Percentiles rank a stretch among this genome's conserved stretches.
Evolutionary conservation across 164 flowering plant genomes (phyloP).

Genomic region (Chloranthus sessilifolius): DNA sequence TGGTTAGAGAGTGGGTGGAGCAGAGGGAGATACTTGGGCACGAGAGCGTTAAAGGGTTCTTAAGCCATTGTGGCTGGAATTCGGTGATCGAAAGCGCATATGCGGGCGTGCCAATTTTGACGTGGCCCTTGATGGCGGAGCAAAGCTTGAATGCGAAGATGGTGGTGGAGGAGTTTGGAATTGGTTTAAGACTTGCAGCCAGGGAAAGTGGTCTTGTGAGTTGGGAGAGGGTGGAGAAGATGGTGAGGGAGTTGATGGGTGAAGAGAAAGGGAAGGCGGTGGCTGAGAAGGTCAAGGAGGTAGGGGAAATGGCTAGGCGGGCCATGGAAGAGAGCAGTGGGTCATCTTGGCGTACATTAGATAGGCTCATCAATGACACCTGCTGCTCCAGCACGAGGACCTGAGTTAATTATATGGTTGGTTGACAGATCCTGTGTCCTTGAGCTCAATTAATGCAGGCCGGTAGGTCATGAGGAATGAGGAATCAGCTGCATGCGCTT

Average conservation of each 20-base stretch:
- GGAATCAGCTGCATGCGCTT: too few relatives aligned
- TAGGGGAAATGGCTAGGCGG: slow-evolving; percentile 25
- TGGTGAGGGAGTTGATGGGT: slow-evolving; percentile 42
- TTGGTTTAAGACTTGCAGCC: slow-evolving; percentile 15
- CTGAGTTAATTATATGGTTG: too few relatives aligned
- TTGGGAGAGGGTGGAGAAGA: slow-evolving; percentile 24
- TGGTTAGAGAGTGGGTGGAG: slow-evolving; percentile 25
- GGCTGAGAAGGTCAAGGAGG: slow-evolving; percentile 34
- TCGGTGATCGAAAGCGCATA: slow-evolving; percentile 28
- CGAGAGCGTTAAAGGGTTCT: slow-evolving; percentile 20
- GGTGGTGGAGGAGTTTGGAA: slow-evolving; percentile 27
- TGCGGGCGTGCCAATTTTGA: slow-evolving; percentile 26
- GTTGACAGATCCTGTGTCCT: too few relatives aligned
- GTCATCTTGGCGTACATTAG: slow-evolving; percentile 37
- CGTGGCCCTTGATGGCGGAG: slow-evolving; percentile 30
- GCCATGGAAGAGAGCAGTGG: slow-evolving; percentile 52
- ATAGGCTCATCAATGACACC: slow-evolving; percentile 26
- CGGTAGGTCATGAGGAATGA: too few relatives aligned
- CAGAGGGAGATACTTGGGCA: slow-evolving; percentile 24
- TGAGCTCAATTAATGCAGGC: too few relatives aligned
- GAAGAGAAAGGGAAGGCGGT: slow-evolving; percentile 37
- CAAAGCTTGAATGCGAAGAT: slow-evolving; percentile 26
- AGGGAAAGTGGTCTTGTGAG: slow-evolving; percentile 32
- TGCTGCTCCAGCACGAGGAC: too few relatives aligned
- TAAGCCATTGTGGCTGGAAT: slow-evolving; percentile 40